Base-by-base conservation (phyloP, 2,329 filamentous ascomycete genomes). In the Talaromyces albobiverticillius region DNA sequence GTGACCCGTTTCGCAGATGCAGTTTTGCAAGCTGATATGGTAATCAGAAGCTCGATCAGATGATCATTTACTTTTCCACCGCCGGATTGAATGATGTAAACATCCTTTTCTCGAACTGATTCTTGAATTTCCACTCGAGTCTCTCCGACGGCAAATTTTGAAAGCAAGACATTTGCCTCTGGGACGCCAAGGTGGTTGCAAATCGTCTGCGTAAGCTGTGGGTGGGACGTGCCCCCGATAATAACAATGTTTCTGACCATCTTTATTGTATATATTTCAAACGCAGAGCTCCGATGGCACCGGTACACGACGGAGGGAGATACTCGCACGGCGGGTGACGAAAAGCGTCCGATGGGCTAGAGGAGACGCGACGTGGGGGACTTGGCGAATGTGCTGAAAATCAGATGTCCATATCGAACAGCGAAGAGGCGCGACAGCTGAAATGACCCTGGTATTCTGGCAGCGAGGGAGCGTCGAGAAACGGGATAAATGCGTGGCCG, bases 221-320 rank as follows among this genome's bases (percentile, higher is more conserved):
- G 92, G 77, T 97, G 93, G 67, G 92, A 96, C 71, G 89, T 94
- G 58, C 94, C 93, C 64, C 92, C 90, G 61, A 99, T 85, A 59
- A 99, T 83, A 67, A 96, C 90, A 61, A 99, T 90, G 73, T 96
- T 96, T 72, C 92, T 88, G 62, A 96, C 92, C 91, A 96, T 96
- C 2, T 48, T 69, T 58, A 58, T 53, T 50, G 56, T 51, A 18
- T 57, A 34, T 51, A 47, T 31, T 46, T 57, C 25, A 32, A 25
- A 45, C 34, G 34, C 47, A 45, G 25, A 46, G 50, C 40, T 51
- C 40, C 32, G 45, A 34, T 53, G 26, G 43, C 60, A 57, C 38
- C 57, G 51, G 51, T 45, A 46, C 14, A 29, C 31, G 41, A 60
- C 57, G 40, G 51, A 22, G 25, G 40, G 43, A 46, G 43, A 52